A percentile compares a stretch with the other conserved stretches of the same genome.
Evolutionary conservation across 1,284 basidiomycete species (phyloP).

Genomic region (Agaricales sp.): DNA sequence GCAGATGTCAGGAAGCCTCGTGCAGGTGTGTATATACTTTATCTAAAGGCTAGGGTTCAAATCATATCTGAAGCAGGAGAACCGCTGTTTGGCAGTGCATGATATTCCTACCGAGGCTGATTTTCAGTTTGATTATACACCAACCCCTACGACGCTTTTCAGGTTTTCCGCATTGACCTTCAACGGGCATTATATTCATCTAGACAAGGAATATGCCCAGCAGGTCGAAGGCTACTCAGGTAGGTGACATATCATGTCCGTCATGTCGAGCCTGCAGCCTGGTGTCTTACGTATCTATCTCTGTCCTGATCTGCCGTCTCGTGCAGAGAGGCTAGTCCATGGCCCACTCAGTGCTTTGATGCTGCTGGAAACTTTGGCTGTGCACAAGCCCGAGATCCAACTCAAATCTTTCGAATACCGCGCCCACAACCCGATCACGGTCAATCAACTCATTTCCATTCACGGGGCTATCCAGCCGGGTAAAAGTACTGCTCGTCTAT

Average conservation of each 20-base stretch:
- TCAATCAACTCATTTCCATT: neutral
- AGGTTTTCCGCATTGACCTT: conserved; percentile 80
- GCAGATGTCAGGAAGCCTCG: conserved; percentile 12
- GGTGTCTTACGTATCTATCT: conserved; percentile 2
- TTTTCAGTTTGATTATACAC: conserved; percentile 56
- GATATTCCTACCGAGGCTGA: conserved; percentile 38
- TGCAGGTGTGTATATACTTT: conserved; percentile 14
- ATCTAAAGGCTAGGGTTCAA: conserved; percentile 27
- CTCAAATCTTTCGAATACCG: conserved; percentile 59
- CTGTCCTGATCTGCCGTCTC: neutral
- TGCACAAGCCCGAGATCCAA: conserved; percentile 31
- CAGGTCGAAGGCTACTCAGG: conserved; percentile 66
- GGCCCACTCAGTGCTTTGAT: conserved; percentile 74
- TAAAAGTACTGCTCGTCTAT: neutral
- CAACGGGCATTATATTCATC: conserved; percentile 67
- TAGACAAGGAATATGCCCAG: conserved; percentile 62
- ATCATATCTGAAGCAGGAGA: conserved; percentile 3
- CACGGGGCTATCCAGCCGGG: neutral
- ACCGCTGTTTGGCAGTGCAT: conserved; percentile 26
- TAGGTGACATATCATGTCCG: too few species aligned
- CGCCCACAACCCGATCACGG: conserved; percentile 51
- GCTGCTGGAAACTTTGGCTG: conserved; percentile 52
- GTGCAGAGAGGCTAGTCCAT: conserved; percentile 67
- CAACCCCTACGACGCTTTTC: conserved; percentile 65
- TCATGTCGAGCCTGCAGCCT: neutral